Base-by-base conservation (phyloP, 441 rosid genomes). In the Croton laevigatus region DNA sequence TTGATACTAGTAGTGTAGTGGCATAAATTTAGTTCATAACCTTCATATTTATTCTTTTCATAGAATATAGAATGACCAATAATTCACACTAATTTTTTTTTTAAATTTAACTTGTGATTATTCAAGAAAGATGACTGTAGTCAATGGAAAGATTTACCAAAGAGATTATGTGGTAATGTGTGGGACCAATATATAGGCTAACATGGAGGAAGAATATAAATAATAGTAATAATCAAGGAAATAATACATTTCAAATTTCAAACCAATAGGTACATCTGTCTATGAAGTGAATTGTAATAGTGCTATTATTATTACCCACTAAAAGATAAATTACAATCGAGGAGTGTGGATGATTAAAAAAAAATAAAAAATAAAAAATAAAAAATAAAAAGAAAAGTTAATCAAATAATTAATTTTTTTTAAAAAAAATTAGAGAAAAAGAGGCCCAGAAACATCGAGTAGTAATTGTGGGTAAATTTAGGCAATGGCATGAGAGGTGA, bases 381-480 rank as follows among this genome's bases (percentile, higher is more conserved):
- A 37, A 3, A 5, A 38, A 5, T 38, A 38, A 38, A 38, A 38
- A 38, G 6, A 38, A 38, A 38, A 38, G 6, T 4, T 8, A 38
- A 38, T 38, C 8, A 8, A 38, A 0, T 5, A 38, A 38, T 38
- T 38, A 38, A 38, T 37, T 37, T 37, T 37, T 37, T 37, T 37
- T 38, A 9, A 34, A 32, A 68, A 53, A 52, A 37, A 46, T 69
- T 62, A 55, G 66, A 49, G 59, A 61, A 74, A 40, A 49, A 73
- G 38, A n/a, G 91, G 81, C 83, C 91, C 90, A 85, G 78, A 80
- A 82, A 68, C 76, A 83, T 86, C 86, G 75, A 76, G 80, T 80
- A 79, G 81, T 71, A 63, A 76, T 79, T 73, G 86, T 84, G 88
- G 78, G 40, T 49, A 80, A 69, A 76, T 81, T 27, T 27, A 27